A percentile compares a stretch with the other conserved stretches of the same genome.
Evolutionary conservation across 108 stramenopile genomes (phyloP).

Genomic region (Poteriospumella lacustris): DNA sequence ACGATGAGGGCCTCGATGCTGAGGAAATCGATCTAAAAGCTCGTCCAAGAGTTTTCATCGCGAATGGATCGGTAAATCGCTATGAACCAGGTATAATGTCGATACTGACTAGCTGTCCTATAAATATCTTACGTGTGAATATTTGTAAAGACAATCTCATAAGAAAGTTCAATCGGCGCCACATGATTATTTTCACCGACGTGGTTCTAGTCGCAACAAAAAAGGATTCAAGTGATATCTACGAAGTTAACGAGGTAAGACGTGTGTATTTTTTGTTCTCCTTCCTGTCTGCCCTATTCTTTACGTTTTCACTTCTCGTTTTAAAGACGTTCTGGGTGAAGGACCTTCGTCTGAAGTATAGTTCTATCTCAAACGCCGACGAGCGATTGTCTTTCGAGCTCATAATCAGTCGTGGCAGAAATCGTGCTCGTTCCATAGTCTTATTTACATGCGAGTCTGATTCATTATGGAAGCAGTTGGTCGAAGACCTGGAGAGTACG

Average conservation of each 20-base stretch:
- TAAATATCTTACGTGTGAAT: no score
- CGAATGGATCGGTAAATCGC: neutral
- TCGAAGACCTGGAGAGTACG: conserved; percentile 1
- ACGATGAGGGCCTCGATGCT: neutral
- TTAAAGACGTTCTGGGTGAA: neutral
- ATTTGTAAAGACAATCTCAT: neutral
- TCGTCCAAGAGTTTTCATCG: neutral
- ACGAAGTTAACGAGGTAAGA: neutral
- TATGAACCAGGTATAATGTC: no score
- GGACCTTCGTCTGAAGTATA: neutral
- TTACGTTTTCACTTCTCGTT: no score
- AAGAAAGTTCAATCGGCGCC: neutral
- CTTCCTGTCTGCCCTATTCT: no score
- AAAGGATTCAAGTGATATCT: neutral
- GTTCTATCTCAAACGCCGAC: neutral
- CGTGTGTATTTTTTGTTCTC: no score
- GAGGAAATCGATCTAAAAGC: neutral
- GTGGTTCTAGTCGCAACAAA: neutral
- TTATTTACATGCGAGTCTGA: conserved; percentile 1
- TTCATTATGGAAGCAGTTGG: neutral
- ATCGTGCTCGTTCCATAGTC: neutral
- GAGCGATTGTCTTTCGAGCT: neutral
- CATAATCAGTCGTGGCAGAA: neutral
- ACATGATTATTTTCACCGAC: conserved; percentile 17
- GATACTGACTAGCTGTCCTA: no score